Percentiles rank a stretch among this genome's conserved stretches.
Evolutionary conservation across 129 eudicot genomes (phyloP).

Genomic region (Gnaphalium uliginosum): DNA sequence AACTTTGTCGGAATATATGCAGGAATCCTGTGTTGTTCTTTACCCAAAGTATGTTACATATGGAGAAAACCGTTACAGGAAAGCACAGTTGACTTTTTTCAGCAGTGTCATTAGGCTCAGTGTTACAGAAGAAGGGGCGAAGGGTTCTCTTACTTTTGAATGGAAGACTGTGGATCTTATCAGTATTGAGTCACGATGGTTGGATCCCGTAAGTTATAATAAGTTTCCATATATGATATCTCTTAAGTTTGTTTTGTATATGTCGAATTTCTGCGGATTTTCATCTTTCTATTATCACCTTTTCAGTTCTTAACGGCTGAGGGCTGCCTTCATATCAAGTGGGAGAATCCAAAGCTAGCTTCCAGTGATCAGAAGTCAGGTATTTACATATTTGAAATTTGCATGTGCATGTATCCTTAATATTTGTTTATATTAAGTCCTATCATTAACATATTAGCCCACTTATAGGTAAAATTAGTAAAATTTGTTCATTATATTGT

Average conservation of each 20-base stretch:
- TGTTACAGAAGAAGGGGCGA: constrained; percentile 34
- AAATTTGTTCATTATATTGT: background rate
- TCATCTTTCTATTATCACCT: background rate
- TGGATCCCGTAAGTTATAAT: constrained; percentile 45
- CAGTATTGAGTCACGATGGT: constrained; percentile 50
- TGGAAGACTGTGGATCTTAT: constrained; percentile 53
- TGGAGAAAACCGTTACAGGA: constrained; percentile 34
- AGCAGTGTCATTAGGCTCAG: constrained; percentile 40
- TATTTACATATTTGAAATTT: constrained; percentile 24
- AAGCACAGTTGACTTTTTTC: constrained; percentile 46
- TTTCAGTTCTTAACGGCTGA: constrained; percentile 41
- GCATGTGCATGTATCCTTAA: background rate
- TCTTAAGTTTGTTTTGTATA: background rate
- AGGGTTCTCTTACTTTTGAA: constrained; percentile 28
- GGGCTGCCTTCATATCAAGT: constrained; percentile 41
- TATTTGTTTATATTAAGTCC: background rate
- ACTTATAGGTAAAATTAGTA: background rate
- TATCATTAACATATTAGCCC: background rate
- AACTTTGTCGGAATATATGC: constrained; percentile 23
- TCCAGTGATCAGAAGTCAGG: constrained; percentile 42
- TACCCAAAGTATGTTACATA: constrained; percentile 35
- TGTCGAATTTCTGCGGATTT: constrained; percentile 5
- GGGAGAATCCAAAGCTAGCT: constrained; percentile 30
- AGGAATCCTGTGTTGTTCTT: constrained; percentile 53
- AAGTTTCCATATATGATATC: constrained; percentile 4